phyloP scores from a whole-genome alignment of 768 basidiomycete genomes.

The Russula sp. region DNA sequence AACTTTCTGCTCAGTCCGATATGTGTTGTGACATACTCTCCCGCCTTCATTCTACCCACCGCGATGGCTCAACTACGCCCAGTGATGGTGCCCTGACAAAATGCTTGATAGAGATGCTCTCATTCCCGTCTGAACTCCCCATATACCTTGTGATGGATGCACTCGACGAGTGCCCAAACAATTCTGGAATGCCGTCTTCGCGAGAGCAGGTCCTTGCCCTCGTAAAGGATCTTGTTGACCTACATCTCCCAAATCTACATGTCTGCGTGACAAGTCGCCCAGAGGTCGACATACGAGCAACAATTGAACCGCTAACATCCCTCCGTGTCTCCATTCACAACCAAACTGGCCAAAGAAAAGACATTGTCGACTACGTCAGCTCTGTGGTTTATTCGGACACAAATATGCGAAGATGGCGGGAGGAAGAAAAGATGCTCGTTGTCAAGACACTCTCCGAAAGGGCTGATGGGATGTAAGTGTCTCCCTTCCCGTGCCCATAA shows the following conservation, averaged over 20 bases:
- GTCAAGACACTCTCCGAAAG: slow-evolving; percentile 2
- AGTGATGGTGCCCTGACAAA: background rate
- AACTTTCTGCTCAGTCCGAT: background rate
- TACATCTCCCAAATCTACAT: background rate
- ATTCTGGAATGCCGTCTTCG: background rate
- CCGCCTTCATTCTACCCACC: background rate
- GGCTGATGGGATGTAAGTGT: slow-evolving; percentile 7
- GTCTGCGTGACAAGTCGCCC: background rate
- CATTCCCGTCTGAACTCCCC: background rate
- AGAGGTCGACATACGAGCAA: background rate
- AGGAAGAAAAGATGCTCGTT: slow-evolving; percentile 4
- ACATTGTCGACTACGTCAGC: background rate
- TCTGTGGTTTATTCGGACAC: slow-evolving; percentile 3
- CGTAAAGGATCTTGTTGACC: background rate
- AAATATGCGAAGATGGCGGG: slow-evolving; percentile 11
- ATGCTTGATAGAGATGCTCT: background rate
- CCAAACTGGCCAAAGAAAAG: slow-evolving; percentile 4
- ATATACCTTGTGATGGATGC: background rate
- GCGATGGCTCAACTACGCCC: background rate
- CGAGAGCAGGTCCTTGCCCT: background rate
- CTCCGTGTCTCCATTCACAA: slow-evolving; percentile 1
- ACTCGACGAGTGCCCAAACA: slow-evolving; percentile 8
- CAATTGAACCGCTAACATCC: background rate
- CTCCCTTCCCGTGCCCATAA: too few relatives aligned
- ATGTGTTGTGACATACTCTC: background rate